Base-by-base conservation (phyloP, 306 rosid genomes). In the Trifolium fragiferum region DNA sequence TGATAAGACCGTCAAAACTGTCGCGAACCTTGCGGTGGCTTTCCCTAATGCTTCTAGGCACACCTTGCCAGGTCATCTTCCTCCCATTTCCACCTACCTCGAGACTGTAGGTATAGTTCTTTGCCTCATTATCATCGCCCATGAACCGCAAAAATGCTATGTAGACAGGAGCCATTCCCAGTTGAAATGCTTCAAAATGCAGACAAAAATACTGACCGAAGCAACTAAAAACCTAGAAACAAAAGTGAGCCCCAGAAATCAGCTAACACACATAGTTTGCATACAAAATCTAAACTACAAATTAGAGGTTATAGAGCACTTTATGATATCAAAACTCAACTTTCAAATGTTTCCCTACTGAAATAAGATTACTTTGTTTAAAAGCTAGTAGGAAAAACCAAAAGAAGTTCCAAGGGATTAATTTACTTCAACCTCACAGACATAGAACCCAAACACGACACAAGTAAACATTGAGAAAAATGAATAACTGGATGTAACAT, bases 11-110 rank as follows among this genome's bases (percentile, higher is more conserved):
- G 10, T 92, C 98, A 10, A 90, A 90, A 75, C 96, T 92, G 80
- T 92, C 96, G 0, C 96, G 92, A 40, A 90, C 98, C 81, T 90
- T 92, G 55, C 90, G 85, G 75, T 92, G 96, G 77, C 89, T 85
- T 76, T 92, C 96, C 80, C 98, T 77, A 41, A 92, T 86, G 84
- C 93, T 92, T 66, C 98, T 84, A 0, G 98, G 98, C 61, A 88
- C 92, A 2, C 98, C 98, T 57, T 92, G 93, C 98, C 98, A 90
- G n/a, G 85, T 78, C 96, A 88, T 84, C 85, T 92, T 92, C 85
- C 98, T 87, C 63, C 96, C 98, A 35, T 92, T 88, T 62, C 96
- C 98, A 55, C 98, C 98, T 58, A 92, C 93, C 85, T 92, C 98
- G 0, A 92, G 93, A 81, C 93, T 92, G 76, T 92, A 92, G 83